A percentile compares a stretch with the other conserved stretches of the same genome.
Conservation (phyloP, 768 basidiomycete species). For the Amylocystis lapponica region DNA sequence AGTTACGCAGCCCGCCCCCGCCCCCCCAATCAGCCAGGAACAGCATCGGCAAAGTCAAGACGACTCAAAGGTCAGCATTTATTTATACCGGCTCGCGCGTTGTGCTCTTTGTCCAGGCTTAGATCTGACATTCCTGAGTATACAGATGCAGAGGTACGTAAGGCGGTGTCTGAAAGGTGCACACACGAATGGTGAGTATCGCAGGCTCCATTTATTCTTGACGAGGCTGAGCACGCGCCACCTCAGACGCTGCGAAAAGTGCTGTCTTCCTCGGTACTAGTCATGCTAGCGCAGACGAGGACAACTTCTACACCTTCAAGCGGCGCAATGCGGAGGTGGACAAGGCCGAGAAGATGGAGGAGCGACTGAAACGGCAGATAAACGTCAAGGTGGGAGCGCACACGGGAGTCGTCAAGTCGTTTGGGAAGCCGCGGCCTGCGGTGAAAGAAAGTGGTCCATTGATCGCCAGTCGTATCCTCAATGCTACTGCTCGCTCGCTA, state of each 20-base stretch:
- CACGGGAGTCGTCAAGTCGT: constrained; percentile 29
- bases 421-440: constrained; percentile 8
- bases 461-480: no score
- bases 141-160: constrained; percentile 20
- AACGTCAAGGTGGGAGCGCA: constrained; percentile 41
- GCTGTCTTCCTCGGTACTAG: constrained; percentile 42
- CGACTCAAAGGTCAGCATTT: neutral
- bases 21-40: neutral
- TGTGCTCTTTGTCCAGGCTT: neutral
- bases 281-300: constrained; percentile 80
- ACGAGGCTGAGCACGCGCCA: no score
- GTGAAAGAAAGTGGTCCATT: constrained; percentile 17
- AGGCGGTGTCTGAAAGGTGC: constrained; percentile 58
- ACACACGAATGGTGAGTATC: constrained; percentile 87
- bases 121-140: neutral
- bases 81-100: neutral
- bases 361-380: constrained; percentile 34
- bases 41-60: no score
- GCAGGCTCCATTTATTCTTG: constrained; percentile 49
- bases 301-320: constrained; percentile 85
- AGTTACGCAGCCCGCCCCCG: neutral
- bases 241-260: constrained; percentile 31
- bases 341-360: constrained; percentile 47
- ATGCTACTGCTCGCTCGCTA: no score
- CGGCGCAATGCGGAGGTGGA: constrained; percentile 58